phyloP scores from a whole-genome alignment of 805 yeast genomes.

The Pichia californica region DNA sequence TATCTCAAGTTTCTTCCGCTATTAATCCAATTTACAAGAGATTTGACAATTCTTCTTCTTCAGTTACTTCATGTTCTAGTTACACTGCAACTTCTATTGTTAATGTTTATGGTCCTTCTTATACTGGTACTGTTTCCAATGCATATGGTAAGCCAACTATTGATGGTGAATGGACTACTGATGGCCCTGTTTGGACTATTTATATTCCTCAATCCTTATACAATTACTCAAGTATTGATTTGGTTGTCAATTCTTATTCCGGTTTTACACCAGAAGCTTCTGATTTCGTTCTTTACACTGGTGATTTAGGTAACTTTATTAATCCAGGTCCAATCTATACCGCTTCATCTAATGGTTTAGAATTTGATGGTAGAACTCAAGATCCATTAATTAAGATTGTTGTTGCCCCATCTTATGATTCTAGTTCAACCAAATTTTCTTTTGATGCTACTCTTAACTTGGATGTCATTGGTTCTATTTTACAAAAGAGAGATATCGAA shows the following conservation, averaged over 20 bases:
- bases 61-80: neutral
- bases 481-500: slow-evolving; percentile 14
- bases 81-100: slow-evolving; percentile 10
- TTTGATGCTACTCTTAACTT: slow-evolving; percentile 5
- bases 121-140: slow-evolving; percentile 15
- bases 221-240: slow-evolving; percentile 8
- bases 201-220: slow-evolving; percentile 13
- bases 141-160: slow-evolving; percentile 12
- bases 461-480: slow-evolving; percentile 8
- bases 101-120: slow-evolving; percentile 11
- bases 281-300: slow-evolving; percentile 7
- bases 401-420: slow-evolving; percentile 4
- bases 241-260: neutral
- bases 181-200: slow-evolving; percentile 15
- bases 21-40: neutral
- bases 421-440: slow-evolving; percentile 2
- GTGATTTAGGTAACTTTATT: slow-evolving; percentile 12
- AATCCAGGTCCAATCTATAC: slow-evolving; percentile 8
- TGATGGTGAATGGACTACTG: slow-evolving; percentile 9
- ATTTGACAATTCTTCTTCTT: slow-evolving; percentile 2
- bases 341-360: slow-evolving; percentile 2
- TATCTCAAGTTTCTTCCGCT: slow-evolving; percentile 1
- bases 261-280: slow-evolving; percentile 1
- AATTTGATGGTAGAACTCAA: slow-evolving; percentile 12
- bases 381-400: slow-evolving; percentile 13